Base-by-base conservation (phyloP, 768 basidiomycete genomes). In the Phanerochaete carnosa region DNA sequence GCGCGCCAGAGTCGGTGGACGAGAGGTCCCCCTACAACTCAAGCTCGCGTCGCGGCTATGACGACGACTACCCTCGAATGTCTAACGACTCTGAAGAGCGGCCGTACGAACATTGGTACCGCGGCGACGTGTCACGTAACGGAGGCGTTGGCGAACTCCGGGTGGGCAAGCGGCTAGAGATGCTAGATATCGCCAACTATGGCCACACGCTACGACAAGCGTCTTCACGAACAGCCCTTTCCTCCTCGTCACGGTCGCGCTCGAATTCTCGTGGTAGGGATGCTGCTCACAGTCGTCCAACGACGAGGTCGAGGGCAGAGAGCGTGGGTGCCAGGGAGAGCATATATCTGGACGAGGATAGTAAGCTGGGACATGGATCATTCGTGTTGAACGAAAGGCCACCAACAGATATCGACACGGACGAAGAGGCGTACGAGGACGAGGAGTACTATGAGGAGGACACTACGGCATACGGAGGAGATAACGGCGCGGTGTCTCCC, bases 51-150 rank as follows among this genome's bases (percentile, higher is more conserved):
- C 74, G 76, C 29, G 68, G 64, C 58, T 66, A 69, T 60, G 59
- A 70, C 60, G 72, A 75, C 45, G 67, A 66, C 32, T 60, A 58
- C 2, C 60, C 69, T n/a, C 81, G 90, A 46, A 75, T 79, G 13
- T 90, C 90, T 4, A 80, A 75, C 26, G 90, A 93, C 25, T 92
- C 90, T 5, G 90, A 91, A 62, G 92, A 94, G 69, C 82, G 83
- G 15, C 91, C 91, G 0, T 94, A 88, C 61, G 90, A 94, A 66
- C 92, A 94, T 67, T 94, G 92, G 92, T 94, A 94, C 69, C 86
- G 92, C 52, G 92, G 92, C 1, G 92, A 94, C 65, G 83, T 91
- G 4, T 87, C 91, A 13, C 81, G 92, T 51, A 94, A 94, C 68
- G 92, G 92, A 26, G 92, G 92, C n/a, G 90, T 94, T 12, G 92